Evolutionary conservation across 768 basidiomycete genomes (phyloP).

Genomic region (Hirschioporus abietinus): DNA sequence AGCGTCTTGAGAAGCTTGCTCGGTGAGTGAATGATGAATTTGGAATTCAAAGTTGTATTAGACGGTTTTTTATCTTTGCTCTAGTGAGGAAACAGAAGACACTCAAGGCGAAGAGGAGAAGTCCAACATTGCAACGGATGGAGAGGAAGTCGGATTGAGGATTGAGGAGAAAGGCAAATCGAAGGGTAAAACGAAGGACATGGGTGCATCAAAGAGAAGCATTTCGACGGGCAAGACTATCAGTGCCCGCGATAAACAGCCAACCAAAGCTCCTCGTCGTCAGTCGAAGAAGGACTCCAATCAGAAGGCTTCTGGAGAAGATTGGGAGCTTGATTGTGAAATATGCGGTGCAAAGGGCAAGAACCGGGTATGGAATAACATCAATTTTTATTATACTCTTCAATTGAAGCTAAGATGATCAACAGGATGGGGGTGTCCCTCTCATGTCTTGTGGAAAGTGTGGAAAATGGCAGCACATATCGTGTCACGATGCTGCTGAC

Average conservation of each 20-base stretch:
- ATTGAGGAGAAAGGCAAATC: conserved; percentile 33
- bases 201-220: conserved; percentile 18
- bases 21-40: background rate
- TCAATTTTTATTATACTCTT: conserved; percentile 1
- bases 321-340: conserved; percentile 89
- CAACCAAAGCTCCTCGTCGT: background rate
- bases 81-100: background rate
- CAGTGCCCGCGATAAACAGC: background rate
- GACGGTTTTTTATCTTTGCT: background rate
- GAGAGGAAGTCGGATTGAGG: conserved; percentile 14
- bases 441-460: conserved; percentile 82
- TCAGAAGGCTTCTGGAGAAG: conserved; percentile 32
- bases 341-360: conserved; percentile 68
- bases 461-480: conserved; percentile 85
- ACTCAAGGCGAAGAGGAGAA: conserved; percentile 31
- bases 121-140: conserved; percentile 15
- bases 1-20: background rate
- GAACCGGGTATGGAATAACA: conserved; percentile 65
- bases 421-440: conserved; percentile 72
- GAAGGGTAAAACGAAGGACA: conserved; percentile 36
- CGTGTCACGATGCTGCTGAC: conserved; percentile 77
- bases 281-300: background rate
- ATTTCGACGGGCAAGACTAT: background rate
- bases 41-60: background rate
- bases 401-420: conserved; percentile 12